Conservation (phyloP, 257 asterid genomes). For the Nicotiana undulata region DNA sequence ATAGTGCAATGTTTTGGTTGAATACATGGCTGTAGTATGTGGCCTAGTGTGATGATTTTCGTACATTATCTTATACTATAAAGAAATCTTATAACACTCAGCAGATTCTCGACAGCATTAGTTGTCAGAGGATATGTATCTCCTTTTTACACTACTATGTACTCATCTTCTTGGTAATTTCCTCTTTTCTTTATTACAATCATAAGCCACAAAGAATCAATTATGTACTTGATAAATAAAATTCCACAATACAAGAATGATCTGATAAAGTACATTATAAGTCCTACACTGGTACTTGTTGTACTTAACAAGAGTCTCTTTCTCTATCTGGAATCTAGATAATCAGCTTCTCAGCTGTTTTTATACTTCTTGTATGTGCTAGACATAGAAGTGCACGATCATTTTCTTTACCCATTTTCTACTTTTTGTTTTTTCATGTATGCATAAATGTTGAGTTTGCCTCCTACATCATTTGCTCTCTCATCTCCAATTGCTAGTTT, state of each 20-base stretch:
- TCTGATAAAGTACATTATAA: not conserved
- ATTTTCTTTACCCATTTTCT: not conserved
- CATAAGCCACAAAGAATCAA: not conserved
- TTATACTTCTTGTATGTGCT: not conserved
- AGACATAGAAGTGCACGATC: not conserved
- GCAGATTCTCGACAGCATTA: too few relatives aligned
- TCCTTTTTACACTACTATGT: not conserved
- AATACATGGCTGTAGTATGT: not conserved
- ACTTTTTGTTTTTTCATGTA: not conserved
- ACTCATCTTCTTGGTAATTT: not conserved
- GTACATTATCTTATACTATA: not conserved
- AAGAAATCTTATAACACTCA: too few relatives aligned
- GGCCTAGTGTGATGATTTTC: not conserved
- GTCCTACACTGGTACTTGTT: constrained; percentile 3
- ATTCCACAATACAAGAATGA: not conserved
- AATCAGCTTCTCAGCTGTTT: not conserved
- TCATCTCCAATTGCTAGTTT: not conserved
- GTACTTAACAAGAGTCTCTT: not conserved
- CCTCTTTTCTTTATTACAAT: not conserved
- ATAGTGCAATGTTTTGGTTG: not conserved
- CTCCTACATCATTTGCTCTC: not conserved
- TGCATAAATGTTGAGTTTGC: not conserved
- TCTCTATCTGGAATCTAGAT: not conserved
- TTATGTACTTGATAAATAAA: not conserved
- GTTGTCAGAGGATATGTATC: not conserved